Evolutionary conservation across 75 land plant species (phyloP), one percentile per base, ranked within the genome.

Genomic region (Gnetum montanum): DNA sequence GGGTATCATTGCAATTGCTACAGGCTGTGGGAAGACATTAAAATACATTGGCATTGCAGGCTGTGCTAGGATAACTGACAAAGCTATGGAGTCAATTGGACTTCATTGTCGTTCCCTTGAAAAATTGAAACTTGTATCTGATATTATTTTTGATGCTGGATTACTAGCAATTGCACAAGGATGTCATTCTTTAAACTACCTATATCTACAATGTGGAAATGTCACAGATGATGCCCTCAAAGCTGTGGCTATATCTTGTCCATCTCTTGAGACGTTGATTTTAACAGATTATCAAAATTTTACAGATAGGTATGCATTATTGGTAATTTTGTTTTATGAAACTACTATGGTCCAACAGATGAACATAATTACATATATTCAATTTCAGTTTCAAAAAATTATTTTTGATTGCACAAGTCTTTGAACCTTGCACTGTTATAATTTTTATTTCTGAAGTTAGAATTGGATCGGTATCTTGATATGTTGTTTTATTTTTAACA

Each of bases 11-110:
- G 66, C 71, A 13, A 54, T 90, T 10, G 79, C 80, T 0, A 22
- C 10, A 48, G 81, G 85, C 10, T 80, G 79, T 78, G 84, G 78
- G 24, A 75, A 71, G 18, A 73, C 96, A 34, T 61, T 90, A 31
- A 83, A 80, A 62, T 37, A 75, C 20, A 54, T 90, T 40, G 72
- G 86, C 12, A 58, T 90, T 56, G 81, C 93, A 60, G 82, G 81
- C 30, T 90, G 96, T 78, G 77, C 82, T 23, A 66, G 62, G 51
- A 78, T 90, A 52, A 83, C 96, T 33, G 96, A 90, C 60, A 24
- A 45, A 4, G 62, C 88, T 27, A 51, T 90, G 22, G 62, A 74
- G 60, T 79, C 88, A 12, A 77, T 90, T 31, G 96, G 88, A 19
- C 57, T 59, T 33, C 57, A 72, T 46, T 90, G 92, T 58, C 35